phyloP scores from a whole-genome alignment of 768 basidiomycete species.

The Pulveroboletus sp. region DNA sequence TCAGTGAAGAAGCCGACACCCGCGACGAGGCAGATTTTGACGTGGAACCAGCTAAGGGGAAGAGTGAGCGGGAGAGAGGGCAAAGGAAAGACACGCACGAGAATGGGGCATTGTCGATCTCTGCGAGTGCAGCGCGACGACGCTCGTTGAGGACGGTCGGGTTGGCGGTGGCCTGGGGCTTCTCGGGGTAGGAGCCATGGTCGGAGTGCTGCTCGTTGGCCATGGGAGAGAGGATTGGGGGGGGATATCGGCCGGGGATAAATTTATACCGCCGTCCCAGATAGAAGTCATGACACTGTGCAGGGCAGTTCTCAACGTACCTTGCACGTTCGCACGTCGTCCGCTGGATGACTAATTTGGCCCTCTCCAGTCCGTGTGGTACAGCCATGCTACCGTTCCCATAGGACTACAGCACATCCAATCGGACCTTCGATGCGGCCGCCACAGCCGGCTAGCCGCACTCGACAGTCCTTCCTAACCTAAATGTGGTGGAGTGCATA shows the following conservation, averaged over 20 bases:
- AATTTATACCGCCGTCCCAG: constrained; percentile 7
- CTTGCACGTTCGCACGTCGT: constrained; percentile 29
- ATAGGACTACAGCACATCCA: neutral
- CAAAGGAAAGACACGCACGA: constrained; percentile 46
- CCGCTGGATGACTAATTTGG: too few species aligned
- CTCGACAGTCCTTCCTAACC: too few species aligned
- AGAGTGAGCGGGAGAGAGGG: neutral
- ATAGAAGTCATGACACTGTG: neutral
- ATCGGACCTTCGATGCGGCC: neutral
- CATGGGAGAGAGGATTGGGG: constrained; percentile 11
- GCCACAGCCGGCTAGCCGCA: neutral
- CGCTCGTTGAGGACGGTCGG: constrained; percentile 56
- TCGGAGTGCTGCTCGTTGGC: constrained; percentile 28
- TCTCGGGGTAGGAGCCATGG: constrained; percentile 30
- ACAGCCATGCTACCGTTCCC: neutral
- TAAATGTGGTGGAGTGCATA: too few species aligned
- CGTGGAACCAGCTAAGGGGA: constrained; percentile 70
- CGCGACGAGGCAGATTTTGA: constrained; percentile 64
- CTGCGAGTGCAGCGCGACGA: constrained; percentile 75
- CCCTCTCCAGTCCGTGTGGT: neutral
- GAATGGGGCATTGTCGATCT: constrained; percentile 85
- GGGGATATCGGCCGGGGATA: neutral
- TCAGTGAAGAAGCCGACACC: constrained; percentile 93
- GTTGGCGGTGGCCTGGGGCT: constrained; percentile 18
- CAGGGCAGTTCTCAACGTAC: constrained; percentile 9